Conservation (phyloP, 2,329 filamentous ascomycete species). For the Phaeosphaeria sp. region DNA sequence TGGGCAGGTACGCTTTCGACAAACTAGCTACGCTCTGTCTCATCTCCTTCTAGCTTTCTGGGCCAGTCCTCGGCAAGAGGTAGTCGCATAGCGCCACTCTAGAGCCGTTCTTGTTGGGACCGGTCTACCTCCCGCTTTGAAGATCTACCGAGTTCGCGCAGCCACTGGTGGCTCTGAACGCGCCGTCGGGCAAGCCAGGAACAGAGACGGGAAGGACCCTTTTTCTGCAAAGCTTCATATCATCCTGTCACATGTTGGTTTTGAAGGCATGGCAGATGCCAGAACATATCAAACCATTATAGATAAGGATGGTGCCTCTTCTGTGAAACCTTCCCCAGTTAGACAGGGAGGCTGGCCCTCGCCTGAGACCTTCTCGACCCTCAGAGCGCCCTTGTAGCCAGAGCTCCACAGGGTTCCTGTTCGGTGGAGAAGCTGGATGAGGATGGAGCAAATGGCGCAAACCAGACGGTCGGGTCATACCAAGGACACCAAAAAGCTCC, state of each 20-base stretch:
- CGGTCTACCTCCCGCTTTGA: conserved; percentile 5
- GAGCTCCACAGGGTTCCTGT: conserved; percentile 3
- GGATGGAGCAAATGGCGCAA: conserved; percentile 5
- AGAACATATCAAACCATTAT: background rate
- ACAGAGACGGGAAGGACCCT: background rate
- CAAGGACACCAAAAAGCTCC: background rate
- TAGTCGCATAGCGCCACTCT: background rate
- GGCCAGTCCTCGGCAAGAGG: conserved; percentile 12
- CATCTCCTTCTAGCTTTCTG: conserved; percentile 5
- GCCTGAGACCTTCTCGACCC: background rate
- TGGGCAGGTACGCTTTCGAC: background rate
- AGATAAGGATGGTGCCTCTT: background rate
- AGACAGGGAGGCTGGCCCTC: background rate
- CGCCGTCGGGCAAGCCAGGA: background rate
- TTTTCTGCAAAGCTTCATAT: background rate
- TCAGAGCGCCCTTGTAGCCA: conserved; percentile 3
- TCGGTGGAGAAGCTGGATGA: conserved; percentile 8
- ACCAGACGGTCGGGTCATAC: conserved; percentile 3
- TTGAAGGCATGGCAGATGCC: background rate
- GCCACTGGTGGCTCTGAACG: background rate
- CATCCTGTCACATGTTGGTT: background rate
- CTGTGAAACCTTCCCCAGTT: conserved; percentile 4
- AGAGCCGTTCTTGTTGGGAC: conserved; percentile 1
- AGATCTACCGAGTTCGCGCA: conserved; percentile 2
- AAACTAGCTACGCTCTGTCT: conserved; percentile 1